Conservation (phyloP, 2,329 filamentous ascomycete genomes). For the Nigrospora osmanthi region DNA sequence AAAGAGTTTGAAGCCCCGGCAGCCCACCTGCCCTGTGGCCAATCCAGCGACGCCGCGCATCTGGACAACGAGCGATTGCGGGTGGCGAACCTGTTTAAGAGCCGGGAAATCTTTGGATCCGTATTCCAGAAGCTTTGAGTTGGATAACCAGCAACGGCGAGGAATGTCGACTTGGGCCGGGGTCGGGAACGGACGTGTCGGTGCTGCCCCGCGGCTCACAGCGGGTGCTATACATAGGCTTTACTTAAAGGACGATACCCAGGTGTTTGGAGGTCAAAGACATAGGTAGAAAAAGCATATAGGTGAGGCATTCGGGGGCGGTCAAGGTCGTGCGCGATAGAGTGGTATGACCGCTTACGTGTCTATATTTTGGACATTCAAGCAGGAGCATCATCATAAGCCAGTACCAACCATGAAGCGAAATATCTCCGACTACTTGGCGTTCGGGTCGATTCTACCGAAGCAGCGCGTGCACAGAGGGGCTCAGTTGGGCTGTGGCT, state of each 20-base stretch:
- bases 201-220: too few relatives aligned
- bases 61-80: conserved; percentile 91
- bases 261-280: background rate
- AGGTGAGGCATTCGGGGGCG: background rate
- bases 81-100: conserved; percentile 81
- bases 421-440: too few relatives aligned
- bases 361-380: too few relatives aligned
- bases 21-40: conserved; percentile 87
- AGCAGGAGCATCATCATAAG: too few relatives aligned
- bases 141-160: background rate
- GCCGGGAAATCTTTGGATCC: conserved; percentile 80
- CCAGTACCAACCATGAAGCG: too few relatives aligned
- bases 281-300: background rate
- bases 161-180: background rate
- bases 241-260: too few relatives aligned
- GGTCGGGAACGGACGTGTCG: too few relatives aligned
- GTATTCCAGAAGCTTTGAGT: conserved; percentile 65
- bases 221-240: too few relatives aligned
- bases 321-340: background rate
- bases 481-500: too few relatives aligned
- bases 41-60: conserved; percentile 90
- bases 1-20: conserved; percentile 90
- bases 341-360: too few relatives aligned
- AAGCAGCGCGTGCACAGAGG: too few relatives aligned
- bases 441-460: too few relatives aligned